Percentiles rank a stretch among this genome's conserved stretches.
Conservation (phyloP, 495 filamentous ascomycete genomes). For the Xylaria palmicola region DNA sequence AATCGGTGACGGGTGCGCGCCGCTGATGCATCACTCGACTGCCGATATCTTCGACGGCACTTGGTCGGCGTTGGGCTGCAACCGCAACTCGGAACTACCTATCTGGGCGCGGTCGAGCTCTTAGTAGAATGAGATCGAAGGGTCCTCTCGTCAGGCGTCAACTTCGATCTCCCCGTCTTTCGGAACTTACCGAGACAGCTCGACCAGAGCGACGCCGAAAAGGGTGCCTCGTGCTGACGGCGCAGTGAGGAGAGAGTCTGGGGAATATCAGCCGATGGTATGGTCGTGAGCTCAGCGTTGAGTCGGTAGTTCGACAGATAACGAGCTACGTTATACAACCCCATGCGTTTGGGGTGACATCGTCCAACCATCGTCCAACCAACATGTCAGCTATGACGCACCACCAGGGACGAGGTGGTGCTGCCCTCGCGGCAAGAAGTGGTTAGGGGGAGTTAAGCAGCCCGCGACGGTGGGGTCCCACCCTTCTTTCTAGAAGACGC, state of each 20-base stretch:
- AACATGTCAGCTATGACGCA: background rate
- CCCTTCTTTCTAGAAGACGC: conserved; percentile 4
- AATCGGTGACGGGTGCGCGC: background rate
- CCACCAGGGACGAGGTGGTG: background rate
- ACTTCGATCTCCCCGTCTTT: background rate
- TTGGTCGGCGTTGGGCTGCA: conserved; percentile 11
- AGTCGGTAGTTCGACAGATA: conserved; percentile 1
- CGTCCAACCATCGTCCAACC: no score
- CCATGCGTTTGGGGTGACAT: conserved; percentile 3
- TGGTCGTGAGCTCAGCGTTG: background rate
- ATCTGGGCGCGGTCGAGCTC: background rate
- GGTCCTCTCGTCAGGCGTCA: conserved; percentile 6
- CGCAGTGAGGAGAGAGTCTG: background rate
- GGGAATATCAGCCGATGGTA: conserved; percentile 2
- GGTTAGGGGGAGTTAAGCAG: background rate
- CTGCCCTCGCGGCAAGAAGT: background rate
- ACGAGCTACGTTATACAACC: background rate
- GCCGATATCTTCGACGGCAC: background rate
- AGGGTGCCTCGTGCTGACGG: background rate
- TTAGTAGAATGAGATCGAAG: conserved; percentile 1
- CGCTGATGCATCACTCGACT: background rate
- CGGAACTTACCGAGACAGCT: conserved; percentile 9
- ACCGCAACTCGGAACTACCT: no score
- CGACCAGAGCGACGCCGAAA: background rate
- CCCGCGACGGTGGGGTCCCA: background rate